A percentile compares a stretch with the other conserved stretches of the same genome.
Conservation (phyloP, 2,329 filamentous ascomycete species). For the Sarocladium brachiariae region DNA sequence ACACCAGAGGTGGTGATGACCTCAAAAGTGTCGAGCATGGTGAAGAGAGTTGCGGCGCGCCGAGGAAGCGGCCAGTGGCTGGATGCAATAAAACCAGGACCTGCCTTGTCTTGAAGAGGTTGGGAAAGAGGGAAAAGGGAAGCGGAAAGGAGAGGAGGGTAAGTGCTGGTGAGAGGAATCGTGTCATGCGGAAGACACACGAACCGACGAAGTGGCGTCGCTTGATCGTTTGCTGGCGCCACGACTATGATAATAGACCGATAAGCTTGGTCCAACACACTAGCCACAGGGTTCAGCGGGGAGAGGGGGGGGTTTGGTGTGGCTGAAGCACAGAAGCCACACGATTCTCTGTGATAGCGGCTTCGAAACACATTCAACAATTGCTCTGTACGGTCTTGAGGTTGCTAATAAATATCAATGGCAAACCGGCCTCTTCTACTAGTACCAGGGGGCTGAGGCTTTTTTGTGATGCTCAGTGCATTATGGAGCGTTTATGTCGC, state of each 20-base stretch:
- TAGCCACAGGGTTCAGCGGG: constrained; percentile 2
- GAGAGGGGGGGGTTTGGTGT: neutral
- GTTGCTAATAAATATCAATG: too few species aligned
- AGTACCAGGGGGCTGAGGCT: too few species aligned
- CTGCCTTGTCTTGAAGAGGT: neutral
- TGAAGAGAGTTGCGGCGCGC: constrained; percentile 12
- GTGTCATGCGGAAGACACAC: neutral
- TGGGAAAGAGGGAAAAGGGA: neutral
- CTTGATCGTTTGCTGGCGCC: neutral
- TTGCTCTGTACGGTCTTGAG: too few species aligned
- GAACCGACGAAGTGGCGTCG: constrained; percentile 2
- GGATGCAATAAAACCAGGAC: neutral
- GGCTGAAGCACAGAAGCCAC: too few species aligned
- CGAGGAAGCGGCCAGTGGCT: neutral
- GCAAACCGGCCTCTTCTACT: too few species aligned
- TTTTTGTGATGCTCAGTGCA: too few species aligned
- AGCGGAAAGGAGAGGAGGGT: neutral
- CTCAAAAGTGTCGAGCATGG: constrained; percentile 94
- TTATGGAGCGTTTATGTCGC: too few species aligned
- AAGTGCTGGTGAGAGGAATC: neutral
- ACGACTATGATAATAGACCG: neutral
- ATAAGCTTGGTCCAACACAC: neutral
- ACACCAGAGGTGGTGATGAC: constrained; percentile 94
- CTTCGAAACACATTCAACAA: too few species aligned
- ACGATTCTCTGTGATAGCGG: too few species aligned